These are phyloP conservation scores for Edaphochlamys debaryana DNA, from an alignment of 139 green algal species.

Conservation along the genomic window DNA sequence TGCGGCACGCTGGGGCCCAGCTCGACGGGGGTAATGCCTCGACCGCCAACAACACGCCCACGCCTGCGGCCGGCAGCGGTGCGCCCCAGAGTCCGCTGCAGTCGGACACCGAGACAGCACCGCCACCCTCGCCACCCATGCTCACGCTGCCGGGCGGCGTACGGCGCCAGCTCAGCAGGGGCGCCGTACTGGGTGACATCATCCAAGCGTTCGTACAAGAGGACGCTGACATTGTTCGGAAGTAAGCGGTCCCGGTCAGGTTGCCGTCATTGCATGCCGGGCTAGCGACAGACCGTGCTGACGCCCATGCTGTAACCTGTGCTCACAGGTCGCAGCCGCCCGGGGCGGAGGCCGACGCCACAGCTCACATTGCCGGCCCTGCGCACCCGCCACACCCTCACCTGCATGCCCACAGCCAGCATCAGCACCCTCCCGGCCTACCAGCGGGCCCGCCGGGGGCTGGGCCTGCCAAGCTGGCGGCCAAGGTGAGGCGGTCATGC, in stretches of 20 bases:
- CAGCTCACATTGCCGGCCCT: too few species aligned
- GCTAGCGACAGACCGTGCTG: too few species aligned
- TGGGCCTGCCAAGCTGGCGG: too few species aligned
- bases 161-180: conserved; percentile 41
- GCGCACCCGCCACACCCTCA: background rate
- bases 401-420: background rate
- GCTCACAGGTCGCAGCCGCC: background rate
- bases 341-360: background rate
- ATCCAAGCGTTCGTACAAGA: conserved; percentile 37
- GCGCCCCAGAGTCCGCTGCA: background rate
- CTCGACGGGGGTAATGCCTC: too few species aligned
- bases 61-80: background rate
- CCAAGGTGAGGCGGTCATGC: background rate
- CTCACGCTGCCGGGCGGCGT: conserved; percentile 41
- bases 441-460: too few species aligned
- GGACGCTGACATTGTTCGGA: conserved; percentile 36
- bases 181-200: conserved; percentile 44
- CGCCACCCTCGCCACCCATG: conserved; percentile 32
- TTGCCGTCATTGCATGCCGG: background rate
- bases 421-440: background rate
- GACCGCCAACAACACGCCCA: too few species aligned
- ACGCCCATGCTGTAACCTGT: too few species aligned
- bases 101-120: background rate
- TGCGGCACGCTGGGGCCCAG: background rate
- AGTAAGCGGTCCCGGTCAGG: too few species aligned